Evolutionary conservation across 1,284 basidiomycete genomes (phyloP).

Genomic region (Ceratobasidium sp.): DNA sequence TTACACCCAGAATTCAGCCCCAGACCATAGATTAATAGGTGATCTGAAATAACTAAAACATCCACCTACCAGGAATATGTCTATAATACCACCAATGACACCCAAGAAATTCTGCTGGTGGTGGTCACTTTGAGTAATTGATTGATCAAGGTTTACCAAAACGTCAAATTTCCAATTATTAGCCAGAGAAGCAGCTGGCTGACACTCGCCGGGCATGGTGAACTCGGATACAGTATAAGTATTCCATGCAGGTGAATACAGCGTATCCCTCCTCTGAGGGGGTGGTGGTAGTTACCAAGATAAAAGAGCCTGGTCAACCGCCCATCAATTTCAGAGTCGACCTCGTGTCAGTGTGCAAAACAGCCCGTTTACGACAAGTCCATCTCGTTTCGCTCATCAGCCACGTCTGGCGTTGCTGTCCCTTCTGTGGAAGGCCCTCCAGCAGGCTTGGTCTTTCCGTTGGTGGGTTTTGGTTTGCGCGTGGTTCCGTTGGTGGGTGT

Average conservation of each 20-base stretch:
- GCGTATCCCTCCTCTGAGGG: no score
- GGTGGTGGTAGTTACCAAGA: no score
- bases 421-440: slow-evolving; percentile 6
- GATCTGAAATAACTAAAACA: no score
- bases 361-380: slow-evolving; percentile 15
- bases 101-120: background rate
- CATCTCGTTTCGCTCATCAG: slow-evolving; percentile 29
- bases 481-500: slow-evolving; percentile 14
- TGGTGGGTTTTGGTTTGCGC: background rate
- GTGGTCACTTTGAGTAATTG: slow-evolving; percentile 31
- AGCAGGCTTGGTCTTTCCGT: slow-evolving; percentile 22
- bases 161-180: slow-evolving; percentile 33
- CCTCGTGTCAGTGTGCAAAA: no score
- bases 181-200: no score
- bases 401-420: slow-evolving; percentile 26
- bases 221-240: no score
- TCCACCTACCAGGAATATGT: background rate
- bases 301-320: no score
- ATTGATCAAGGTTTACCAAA: slow-evolving; percentile 34
- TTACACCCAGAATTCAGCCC: no score
- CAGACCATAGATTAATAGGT: no score
- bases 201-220: no score
- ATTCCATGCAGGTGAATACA: no score
- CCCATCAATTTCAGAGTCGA: no score
- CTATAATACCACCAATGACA: background rate